Evolutionary conservation across 2,329 filamentous ascomycete species (phyloP).

Genomic region (Colletotrichum sp.): DNA sequence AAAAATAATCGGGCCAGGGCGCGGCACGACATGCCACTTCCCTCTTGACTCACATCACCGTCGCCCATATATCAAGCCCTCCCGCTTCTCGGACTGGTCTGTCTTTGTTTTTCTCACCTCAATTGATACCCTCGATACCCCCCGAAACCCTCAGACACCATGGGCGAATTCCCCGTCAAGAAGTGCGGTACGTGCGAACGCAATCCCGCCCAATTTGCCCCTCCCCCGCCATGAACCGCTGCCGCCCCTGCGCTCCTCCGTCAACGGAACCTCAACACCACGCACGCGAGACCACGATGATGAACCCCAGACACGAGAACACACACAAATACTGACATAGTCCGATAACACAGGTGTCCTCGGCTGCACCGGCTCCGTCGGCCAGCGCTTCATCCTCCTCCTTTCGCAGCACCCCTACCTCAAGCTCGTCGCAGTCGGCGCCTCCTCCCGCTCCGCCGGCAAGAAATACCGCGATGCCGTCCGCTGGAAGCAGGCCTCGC

Average conservation of each 20-base stretch:
- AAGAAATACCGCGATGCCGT: slow-evolving; percentile 96
- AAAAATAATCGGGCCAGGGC: slow-evolving; percentile 6
- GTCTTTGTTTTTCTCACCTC: background rate
- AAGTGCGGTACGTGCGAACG: slow-evolving; percentile 57
- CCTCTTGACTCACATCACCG: slow-evolving; percentile 20
- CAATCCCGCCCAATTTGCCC: background rate
- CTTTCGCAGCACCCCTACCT: slow-evolving; percentile 88
- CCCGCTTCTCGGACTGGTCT: background rate
- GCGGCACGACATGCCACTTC: slow-evolving; percentile 5
- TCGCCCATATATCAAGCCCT: background rate
- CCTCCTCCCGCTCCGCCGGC: slow-evolving; percentile 85
- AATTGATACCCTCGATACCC: slow-evolving; percentile 1
- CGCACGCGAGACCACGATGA: background rate
- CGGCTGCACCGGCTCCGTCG: slow-evolving; percentile 91
- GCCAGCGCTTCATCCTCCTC: slow-evolving; percentile 93
- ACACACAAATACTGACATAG: background rate
- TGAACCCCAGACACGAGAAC: background rate
- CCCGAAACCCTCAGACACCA: background rate
- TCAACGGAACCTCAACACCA: background rate
- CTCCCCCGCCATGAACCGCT: slow-evolving; percentile 13
- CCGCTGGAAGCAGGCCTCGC: slow-evolving; percentile 88
- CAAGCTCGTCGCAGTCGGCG: slow-evolving; percentile 85
- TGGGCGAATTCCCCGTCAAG: slow-evolving; percentile 57
- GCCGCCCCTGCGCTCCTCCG: background rate
- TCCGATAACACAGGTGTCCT: slow-evolving; percentile 65